phyloP scores from a whole-genome alignment of 202 grass and related monocot genomes.

The Dendrocalamus latiflorus region DNA sequence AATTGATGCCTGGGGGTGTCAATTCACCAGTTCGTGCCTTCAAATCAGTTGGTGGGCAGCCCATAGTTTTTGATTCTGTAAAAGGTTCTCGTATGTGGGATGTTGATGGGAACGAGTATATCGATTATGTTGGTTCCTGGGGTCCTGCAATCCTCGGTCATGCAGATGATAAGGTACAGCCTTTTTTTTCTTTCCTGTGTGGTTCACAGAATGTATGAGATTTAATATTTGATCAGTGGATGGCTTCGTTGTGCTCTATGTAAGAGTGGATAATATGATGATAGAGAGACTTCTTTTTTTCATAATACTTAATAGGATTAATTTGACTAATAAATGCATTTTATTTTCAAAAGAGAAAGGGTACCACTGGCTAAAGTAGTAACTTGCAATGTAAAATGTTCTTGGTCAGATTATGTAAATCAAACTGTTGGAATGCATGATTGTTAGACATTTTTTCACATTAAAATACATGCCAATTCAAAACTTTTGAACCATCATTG shows the following conservation, averaged over 20 bases:
- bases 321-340: background rate
- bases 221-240: background rate
- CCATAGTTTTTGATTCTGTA: conserved; percentile 94
- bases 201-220: background rate
- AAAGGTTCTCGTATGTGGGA: conserved; percentile 97
- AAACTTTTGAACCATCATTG: background rate
- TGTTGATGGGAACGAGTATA: conserved; percentile 96
- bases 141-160: conserved; percentile 96
- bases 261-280: background rate
- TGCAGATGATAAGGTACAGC: conserved; percentile 71
- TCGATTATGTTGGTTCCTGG: conserved; percentile 99
- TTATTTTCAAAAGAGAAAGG: background rate
- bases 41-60: conserved; percentile 92
- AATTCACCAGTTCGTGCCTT: conserved; percentile 97
- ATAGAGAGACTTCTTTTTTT: background rate
- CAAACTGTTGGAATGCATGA: background rate
- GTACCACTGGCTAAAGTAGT: background rate
- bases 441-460: background rate
- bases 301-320: background rate
- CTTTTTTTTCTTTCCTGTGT: background rate
- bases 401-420: background rate
- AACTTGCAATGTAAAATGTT: background rate
- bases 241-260: background rate
- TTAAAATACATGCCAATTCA: background rate
- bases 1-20: conserved; percentile 96